Evolutionary conservation across 2,329 filamentous ascomycete species (phyloP), one percentile per base, ranked within the genome.

Genomic region (Colletotrichum sp.): DNA sequence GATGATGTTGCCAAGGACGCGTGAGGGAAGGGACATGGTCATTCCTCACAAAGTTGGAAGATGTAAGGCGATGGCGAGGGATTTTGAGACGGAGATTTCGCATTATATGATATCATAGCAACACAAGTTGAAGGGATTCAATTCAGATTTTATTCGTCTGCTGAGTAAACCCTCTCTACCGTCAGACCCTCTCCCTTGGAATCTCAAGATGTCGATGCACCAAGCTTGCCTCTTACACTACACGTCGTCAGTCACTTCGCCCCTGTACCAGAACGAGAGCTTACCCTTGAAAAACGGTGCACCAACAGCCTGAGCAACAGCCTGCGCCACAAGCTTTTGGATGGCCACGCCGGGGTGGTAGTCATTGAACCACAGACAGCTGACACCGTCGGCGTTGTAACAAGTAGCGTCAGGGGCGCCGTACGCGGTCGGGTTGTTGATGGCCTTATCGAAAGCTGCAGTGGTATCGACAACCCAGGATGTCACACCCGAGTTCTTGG

Each of bases 351-450:
- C 86, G 0, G 86, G 86, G 39, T 87, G 86, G 44, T 87, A 87
- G 36, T 86, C 79, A 67, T 88, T 85, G 71, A 84, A 86, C 87
- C 87, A 88, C 39, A 89, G 69, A 72, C 87, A 89, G 13, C 83
- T 86, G 16, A 80, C 82, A 6, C 87, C 87, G 60, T 89, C 81
- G 0, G 71, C 78, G 48, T 87, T 85, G 30, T 80, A 85, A 79
- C 87, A 89, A 1, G 81, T 84, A 2, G 86, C 85, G 60, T 89
- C 82, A 2, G 83, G 84, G 0, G 86, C 80, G 2, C 87, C 87
- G 67, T 87, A 88, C 0, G 80, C 80, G 0, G 77, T 80, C 0
- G 88, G 88, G 64, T 87, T 82, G 7, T 84, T 79, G 25, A 90
- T 80, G 0, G 85, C 87, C 22, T 79, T 81, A 78, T 87, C 84